Conservation (phyloP, 2,329 filamentous ascomycete genomes). For the Alternaria ventricosa region DNA sequence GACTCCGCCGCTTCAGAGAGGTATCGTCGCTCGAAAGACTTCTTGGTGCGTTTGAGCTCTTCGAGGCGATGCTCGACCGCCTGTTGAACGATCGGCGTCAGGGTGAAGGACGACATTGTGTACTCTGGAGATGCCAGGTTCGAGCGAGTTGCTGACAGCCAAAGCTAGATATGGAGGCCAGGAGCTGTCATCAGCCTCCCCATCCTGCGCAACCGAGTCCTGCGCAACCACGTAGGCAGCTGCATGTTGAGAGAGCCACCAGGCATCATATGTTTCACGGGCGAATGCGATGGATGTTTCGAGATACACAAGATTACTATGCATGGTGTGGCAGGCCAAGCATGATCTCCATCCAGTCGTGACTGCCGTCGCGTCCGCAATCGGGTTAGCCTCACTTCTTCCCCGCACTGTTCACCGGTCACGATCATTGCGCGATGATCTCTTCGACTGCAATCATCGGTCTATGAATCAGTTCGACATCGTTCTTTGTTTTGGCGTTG, state of each 20-base stretch:
- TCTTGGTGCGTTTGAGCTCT: slow-evolving; percentile 62
- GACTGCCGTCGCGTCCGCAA: slow-evolving; percentile 2
- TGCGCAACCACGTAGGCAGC: slow-evolving; percentile 2
- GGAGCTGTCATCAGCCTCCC: background rate
- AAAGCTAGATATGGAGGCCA: background rate
- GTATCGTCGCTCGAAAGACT: slow-evolving; percentile 58
- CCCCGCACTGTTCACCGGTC: slow-evolving; percentile 5
- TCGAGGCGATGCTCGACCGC: slow-evolving; percentile 55
- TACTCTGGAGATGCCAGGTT: background rate
- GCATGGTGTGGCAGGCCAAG: background rate
- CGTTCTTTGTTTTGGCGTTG: no score
- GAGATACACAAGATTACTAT: slow-evolving; percentile 18
- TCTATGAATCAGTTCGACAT: no score
- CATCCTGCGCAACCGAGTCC: background rate
- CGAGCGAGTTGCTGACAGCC: background rate
- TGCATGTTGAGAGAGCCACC: slow-evolving; percentile 10
- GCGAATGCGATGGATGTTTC: slow-evolving; percentile 3
- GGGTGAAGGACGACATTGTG: background rate
- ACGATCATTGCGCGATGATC: background rate
- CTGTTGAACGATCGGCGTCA: background rate
- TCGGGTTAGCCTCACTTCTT: background rate
- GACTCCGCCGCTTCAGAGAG: slow-evolving; percentile 31
- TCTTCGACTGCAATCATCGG: no score
- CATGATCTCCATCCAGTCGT: background rate
- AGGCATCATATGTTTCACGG: background rate